Base-by-base conservation (phyloP, 495 filamentous ascomycete genomes). In the Xylaria intraflava region DNA sequence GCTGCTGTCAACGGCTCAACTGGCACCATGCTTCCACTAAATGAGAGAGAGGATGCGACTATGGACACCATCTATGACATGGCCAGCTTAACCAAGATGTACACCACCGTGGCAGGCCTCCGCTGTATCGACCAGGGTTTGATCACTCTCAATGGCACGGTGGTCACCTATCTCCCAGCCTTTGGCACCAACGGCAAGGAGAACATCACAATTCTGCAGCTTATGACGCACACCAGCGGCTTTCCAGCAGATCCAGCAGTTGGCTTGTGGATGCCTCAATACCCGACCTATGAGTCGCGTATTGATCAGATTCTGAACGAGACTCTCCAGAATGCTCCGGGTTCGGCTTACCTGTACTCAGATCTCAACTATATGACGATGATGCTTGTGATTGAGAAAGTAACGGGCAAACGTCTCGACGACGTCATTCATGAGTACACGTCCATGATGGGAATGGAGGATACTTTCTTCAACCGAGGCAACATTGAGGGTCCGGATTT, bases 31-130 rank as follows among this genome's bases (percentile, higher is more conserved):
- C 54, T 67, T 11, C 56, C 62, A 12, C n/a, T 16, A 16, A 8
- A 51, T 19, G 53, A 60, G 22, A 46, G 49, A 49, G 52, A 54
- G 30, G 44, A 61, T 7, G 29, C 62, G 24, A 50, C 44, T 14
- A 53, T 65, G 24, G 56, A 67, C 31, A 67, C 64, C 1, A 62
- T 67, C 5, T 65, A 65, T 42, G 62, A 67, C 31, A 62, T 67
- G 59, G 64, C 64, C 23, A 67, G 64, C 44, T 55, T 67, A 8
- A 67, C 64, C 1, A 65, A 64, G 35, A 30, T 67, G 3, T 62
- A 65, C 40, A 65, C 62, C 8, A 58, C 62, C 0, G 51, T 62
- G 8, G 59, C 62, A 14, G 54, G 49, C 42, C 45, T 65, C 30
- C 53, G 62, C 2, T 43, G 49, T n/a, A 55, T 65, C 8, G 64